Evolutionary conservation across 345 rosid genomes (phyloP), one percentile per base, ranked within the genome.

Genomic region (Angophora floribunda): DNA sequence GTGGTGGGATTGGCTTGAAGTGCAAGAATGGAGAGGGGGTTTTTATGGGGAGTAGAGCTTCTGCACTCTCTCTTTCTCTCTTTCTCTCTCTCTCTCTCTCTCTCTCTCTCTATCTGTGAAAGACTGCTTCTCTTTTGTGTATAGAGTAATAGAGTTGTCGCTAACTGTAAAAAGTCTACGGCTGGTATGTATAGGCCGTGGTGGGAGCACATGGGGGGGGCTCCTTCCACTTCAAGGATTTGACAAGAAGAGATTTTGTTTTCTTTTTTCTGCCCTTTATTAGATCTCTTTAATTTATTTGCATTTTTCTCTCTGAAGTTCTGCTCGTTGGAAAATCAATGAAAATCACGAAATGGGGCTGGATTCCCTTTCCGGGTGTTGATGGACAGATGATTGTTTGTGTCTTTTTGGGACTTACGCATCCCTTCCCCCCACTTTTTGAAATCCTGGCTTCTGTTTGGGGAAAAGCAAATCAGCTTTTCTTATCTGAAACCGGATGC

Each of bases 361-460:
- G 89, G 87, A 63, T 87, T 85, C 2, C 9, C 75, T 86, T 79
- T 86, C 63, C 50, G 52, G 78, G 78, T 24, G 45, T 86, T 87
- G 93, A 92, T 90, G 89, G 93, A 90, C 91, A 21, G 87, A 90
- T 90, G 91, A 90, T 90, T 90, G 85, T 32, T 6, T 52, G 41
- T 30, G 87, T 55, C 61, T 17, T 51, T 51, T 30, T 41, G 28
- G 28, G 10, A 19, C 49, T 41, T 11, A 5, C 21, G 47, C 28
- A 41, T 10, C 84, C 41, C 41, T 36, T 4, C 41, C 41, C 26
- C 28, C 26, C 82, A 4, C 49, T 75, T 36, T 75, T 75, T 41
- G 84, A 75, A 41, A 36, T 2, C 41, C 10, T 41, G 84, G 84
- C 84, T 75, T 41, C 84, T 21, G 84, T 44, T 75, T 19, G 84